These are phyloP conservation scores for Starmerella powellii DNA, from an alignment of 805 yeast species.

Conservation along the genomic window DNA sequence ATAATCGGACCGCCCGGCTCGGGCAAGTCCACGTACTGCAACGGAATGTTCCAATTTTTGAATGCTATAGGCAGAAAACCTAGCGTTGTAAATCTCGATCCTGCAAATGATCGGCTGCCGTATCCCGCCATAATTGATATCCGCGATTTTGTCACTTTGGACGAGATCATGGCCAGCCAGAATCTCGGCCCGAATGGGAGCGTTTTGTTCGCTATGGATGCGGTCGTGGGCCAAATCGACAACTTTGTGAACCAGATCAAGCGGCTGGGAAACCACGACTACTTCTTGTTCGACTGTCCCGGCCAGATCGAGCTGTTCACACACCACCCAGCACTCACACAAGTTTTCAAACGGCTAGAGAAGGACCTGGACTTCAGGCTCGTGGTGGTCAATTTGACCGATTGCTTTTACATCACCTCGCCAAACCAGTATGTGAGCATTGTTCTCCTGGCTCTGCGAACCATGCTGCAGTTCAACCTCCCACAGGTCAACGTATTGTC, in stretches of 20 bases:
- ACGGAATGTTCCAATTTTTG: constrained; percentile 82
- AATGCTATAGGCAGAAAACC: constrained; percentile 88
- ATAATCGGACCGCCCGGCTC: constrained; percentile 98
- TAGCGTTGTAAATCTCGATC: constrained; percentile 79
- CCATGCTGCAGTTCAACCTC: constrained; percentile 84
- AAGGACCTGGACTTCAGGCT: constrained; percentile 53
- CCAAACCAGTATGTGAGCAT: constrained; percentile 85
- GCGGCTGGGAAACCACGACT: constrained; percentile 45
- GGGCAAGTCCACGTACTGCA: constrained; percentile 90
- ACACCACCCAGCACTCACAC: constrained; percentile 61
- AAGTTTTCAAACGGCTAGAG: constrained; percentile 54
- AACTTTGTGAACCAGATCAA: constrained; percentile 46
- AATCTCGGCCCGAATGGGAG: constrained; percentile 85
- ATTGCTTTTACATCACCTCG: constrained; percentile 65
- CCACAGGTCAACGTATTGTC: constrained; percentile 91
- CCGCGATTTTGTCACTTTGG: constrained; percentile 61
- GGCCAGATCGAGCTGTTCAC: constrained; percentile 96
- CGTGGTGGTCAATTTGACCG: constrained; percentile 70
- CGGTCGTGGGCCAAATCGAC: constrained; percentile 43
- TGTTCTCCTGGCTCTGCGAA: constrained; percentile 63
- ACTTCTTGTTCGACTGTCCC: constrained; percentile 67
- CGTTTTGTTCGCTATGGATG: constrained; percentile 74
- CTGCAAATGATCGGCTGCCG: constrained; percentile 65
- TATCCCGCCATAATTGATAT: constrained; percentile 71
- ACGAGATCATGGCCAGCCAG: constrained; percentile 64